phyloP scores from a whole-genome alignment of 108 stramenopile genomes.

The Cyclostephanos invisitatus region DNA sequence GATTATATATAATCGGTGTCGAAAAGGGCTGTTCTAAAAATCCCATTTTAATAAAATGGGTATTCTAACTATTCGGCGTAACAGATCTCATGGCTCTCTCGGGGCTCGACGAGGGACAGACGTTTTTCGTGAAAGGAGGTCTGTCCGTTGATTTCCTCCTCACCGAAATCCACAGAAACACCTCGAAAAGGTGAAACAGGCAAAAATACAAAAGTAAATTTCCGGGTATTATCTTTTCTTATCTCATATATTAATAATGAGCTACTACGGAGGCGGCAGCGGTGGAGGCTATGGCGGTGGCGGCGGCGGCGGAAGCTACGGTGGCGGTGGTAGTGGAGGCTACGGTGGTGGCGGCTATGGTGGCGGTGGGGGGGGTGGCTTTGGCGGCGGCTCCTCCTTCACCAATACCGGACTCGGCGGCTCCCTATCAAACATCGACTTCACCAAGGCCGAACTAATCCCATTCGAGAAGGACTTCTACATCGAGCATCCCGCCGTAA shows the following conservation, averaged over 20 bases:
- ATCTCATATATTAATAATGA: neutral
- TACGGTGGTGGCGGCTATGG: conserved; percentile 8
- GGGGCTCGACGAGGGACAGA: too few species aligned
- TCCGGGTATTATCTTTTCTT: too few species aligned
- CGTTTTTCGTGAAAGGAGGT: too few species aligned
- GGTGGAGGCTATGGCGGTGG: conserved; percentile 6
- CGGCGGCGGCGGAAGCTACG: neutral
- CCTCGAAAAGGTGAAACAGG: too few species aligned
- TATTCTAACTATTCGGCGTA: too few species aligned
- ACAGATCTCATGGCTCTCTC: too few species aligned
- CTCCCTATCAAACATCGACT: conserved; percentile 74
- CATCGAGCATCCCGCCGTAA: conserved; percentile 98
- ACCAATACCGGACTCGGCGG: conserved; percentile 70
- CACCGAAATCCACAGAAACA: too few species aligned
- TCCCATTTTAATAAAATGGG: too few species aligned
- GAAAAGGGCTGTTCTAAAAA: too few species aligned
- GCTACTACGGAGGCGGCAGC: conserved; percentile 1
- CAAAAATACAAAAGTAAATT: too few species aligned
- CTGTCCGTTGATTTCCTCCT: too few species aligned
- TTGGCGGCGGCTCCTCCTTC: conserved; percentile 54
- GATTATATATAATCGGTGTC: too few species aligned
- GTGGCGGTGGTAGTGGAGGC: conserved; percentile 12
- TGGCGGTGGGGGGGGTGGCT: conserved; percentile 38
- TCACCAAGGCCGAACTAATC: conserved; percentile 80
- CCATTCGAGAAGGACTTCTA: conserved; percentile 99